phyloP scores from a whole-genome alignment of 306 rosid genomes.

The Citrullus amarus region DNA sequence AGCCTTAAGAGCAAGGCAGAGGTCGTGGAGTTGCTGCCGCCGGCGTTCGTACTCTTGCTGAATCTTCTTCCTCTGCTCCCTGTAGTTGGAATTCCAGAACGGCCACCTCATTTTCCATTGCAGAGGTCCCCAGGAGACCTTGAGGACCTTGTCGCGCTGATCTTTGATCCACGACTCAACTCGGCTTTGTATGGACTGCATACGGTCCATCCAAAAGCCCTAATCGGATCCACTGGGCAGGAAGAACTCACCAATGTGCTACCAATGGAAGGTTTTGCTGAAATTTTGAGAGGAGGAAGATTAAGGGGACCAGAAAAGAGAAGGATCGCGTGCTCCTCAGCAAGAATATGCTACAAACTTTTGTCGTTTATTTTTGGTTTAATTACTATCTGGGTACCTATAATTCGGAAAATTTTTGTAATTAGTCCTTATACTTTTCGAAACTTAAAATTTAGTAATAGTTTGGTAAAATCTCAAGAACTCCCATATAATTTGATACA shows the following conservation, averaged over 20 bases:
- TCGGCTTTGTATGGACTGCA: constrained; percentile 82
- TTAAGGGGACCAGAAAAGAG: neutral
- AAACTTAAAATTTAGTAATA: no score
- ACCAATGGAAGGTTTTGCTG: neutral
- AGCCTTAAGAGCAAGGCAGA: constrained; percentile 57
- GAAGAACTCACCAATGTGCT: neutral
- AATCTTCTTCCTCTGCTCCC: constrained; percentile 62
- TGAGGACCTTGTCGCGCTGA: constrained; percentile 47
- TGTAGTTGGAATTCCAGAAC: constrained; percentile 26
- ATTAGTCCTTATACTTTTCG: no score
- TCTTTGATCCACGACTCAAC: constrained; percentile 87
- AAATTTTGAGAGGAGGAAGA: neutral
- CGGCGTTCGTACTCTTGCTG: constrained; percentile 65
- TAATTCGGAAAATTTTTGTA: no score
- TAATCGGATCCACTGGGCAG: neutral
- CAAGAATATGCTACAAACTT: neutral
- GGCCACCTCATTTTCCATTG: constrained; percentile 96
- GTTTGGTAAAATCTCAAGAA: no score
- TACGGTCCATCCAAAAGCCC: constrained; percentile 6
- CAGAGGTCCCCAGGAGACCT: constrained; percentile 81
- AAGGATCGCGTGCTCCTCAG: neutral
- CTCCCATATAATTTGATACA: no score
- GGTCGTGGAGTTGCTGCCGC: constrained; percentile 50
- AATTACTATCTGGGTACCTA: no score
- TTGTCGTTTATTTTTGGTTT: neutral